Evolutionary conservation across 1,284 basidiomycete species (phyloP).

Genomic region (Tremellales sp.): DNA sequence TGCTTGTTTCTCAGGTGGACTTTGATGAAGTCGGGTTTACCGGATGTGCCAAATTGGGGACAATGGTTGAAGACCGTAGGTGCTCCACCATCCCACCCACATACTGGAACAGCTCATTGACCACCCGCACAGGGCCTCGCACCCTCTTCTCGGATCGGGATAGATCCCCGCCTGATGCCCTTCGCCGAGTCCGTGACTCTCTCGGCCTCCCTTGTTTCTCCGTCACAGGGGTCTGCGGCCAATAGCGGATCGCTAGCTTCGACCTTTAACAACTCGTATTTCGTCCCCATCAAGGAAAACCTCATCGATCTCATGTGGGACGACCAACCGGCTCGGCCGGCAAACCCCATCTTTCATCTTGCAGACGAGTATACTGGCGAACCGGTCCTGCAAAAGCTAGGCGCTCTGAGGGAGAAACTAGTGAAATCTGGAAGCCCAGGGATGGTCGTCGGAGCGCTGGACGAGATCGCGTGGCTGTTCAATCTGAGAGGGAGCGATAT

Average conservation of each 20-base stretch:
- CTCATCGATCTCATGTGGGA: constrained; percentile 79
- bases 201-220: constrained; percentile 22
- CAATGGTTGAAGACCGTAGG: constrained; percentile 71
- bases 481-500: constrained; percentile 92
- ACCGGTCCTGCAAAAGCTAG: constrained; percentile 63
- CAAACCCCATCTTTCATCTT: constrained; percentile 66
- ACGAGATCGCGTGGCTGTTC: constrained; percentile 91
- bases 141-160: constrained; percentile 63
- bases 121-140: constrained; percentile 59
- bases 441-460: constrained; percentile 72
- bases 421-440: constrained; percentile 62
- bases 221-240: constrained; percentile 54
- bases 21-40: constrained; percentile 83
- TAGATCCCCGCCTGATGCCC: constrained; percentile 72
- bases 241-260: constrained; percentile 2
- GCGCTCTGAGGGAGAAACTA: constrained; percentile 62
- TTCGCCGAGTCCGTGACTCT: constrained; percentile 55
- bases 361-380: constrained; percentile 63
- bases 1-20: constrained; percentile 74
- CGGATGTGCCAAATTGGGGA: constrained; percentile 86
- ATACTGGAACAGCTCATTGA: constrained; percentile 4
- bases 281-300: constrained; percentile 66
- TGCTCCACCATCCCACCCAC: neutral
- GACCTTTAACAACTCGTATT: constrained; percentile 51
- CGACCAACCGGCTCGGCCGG: constrained; percentile 63